phyloP scores from a whole-genome alignment of 768 basidiomycete species.

The Dacryopinax spathularia region DNA sequence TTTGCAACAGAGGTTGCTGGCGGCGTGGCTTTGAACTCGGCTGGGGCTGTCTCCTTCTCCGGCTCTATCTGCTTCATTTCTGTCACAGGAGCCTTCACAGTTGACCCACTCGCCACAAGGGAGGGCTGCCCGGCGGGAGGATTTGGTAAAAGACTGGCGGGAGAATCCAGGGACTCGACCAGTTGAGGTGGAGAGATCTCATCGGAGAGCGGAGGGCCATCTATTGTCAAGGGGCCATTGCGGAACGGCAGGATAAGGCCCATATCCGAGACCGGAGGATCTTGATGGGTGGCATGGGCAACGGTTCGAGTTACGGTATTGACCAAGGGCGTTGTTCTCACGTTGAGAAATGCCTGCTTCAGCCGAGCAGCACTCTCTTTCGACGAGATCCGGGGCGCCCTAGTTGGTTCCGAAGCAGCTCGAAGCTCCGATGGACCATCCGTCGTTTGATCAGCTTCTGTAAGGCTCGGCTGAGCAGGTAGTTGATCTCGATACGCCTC shows the following conservation, averaged over 20 bases:
- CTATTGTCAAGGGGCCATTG: neutral
- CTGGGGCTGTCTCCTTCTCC: neutral
- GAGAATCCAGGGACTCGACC: too few relatives aligned
- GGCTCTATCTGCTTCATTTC: neutral
- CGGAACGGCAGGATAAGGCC: neutral
- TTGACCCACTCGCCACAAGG: too few relatives aligned
- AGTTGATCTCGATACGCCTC: neutral
- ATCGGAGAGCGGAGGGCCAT: neutral
- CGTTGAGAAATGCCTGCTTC: neutral
- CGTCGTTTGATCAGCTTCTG: neutral
- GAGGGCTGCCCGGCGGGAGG: too few relatives aligned
- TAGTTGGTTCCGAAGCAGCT: neutral
- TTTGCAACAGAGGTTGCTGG: neutral
- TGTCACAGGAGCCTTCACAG: neutral
- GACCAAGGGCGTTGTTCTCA: neutral
- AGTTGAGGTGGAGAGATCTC: neutral
- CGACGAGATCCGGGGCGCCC: neutral
- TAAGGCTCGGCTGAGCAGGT: neutral
- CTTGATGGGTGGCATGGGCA: neutral
- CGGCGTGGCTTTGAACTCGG: neutral
- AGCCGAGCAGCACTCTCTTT: neutral
- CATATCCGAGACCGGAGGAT: neutral
- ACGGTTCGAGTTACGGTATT: neutral
- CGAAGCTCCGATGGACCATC: neutral
- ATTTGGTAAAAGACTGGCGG: too few relatives aligned